Conservation (phyloP, 352 stramenopile species). For the Globisporangium paroecandrum region DNA sequence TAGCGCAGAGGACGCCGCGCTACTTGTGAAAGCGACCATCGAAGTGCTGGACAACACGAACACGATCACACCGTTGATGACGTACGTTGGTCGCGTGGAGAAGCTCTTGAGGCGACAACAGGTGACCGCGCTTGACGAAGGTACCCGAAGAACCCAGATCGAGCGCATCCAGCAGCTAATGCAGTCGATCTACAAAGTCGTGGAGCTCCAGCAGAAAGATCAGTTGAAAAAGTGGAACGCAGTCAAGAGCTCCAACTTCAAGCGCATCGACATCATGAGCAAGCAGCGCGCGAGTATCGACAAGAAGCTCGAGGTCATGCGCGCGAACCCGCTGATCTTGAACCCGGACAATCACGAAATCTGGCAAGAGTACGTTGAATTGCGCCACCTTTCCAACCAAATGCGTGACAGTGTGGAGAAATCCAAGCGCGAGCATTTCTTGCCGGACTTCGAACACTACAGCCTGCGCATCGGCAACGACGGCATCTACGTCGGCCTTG, state of each 20-base stretch:
- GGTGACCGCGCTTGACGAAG: not conserved
- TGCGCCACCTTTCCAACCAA: conserved; percentile 59
- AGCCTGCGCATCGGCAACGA: conserved; percentile 61
- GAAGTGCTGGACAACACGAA: conserved; percentile 42
- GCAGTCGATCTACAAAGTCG: conserved; percentile 41
- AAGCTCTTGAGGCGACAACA: conserved; percentile 29
- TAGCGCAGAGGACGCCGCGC: conserved; percentile 37
- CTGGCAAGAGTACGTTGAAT: conserved; percentile 70
- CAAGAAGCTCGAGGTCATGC: conserved; percentile 62
- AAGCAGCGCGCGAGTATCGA: conserved; percentile 59
- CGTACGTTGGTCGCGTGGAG: conserved; percentile 55
- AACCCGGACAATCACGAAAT: conserved; percentile 42
- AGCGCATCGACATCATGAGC: conserved; percentile 63
- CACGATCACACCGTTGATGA: conserved; percentile 34
- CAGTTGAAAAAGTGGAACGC: conserved; percentile 50
- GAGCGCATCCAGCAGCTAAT: conserved; percentile 52
- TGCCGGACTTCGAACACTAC: conserved; percentile 62
- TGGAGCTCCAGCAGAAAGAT: conserved; percentile 43
- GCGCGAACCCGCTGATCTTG: conserved; percentile 29
- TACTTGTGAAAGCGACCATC: conserved; percentile 53
- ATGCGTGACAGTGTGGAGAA: conserved; percentile 57
- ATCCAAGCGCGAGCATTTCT: conserved; percentile 64
- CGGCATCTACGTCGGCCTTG: conserved; percentile 67
- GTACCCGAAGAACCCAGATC: conserved; percentile 20
- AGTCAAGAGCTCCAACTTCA: conserved; percentile 52